Conservation (phyloP, 192 early-diverging fungal species). For the Gigaspora rosea region DNA sequence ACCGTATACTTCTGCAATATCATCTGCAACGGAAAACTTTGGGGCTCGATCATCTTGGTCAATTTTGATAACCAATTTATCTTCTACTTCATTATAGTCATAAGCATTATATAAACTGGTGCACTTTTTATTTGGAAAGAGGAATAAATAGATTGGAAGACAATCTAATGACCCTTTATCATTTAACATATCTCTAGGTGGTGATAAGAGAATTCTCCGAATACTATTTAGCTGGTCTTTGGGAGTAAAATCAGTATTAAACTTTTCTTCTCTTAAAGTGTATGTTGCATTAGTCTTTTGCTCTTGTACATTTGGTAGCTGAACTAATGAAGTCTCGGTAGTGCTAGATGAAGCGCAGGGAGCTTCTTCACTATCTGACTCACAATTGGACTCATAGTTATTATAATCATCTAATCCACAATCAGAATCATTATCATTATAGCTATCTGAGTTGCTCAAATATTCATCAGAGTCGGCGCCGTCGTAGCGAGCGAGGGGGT, state of each 20-base stretch:
- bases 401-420: too few species aligned
- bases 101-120: conserved; percentile 14
- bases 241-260: background rate
- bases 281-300: background rate
- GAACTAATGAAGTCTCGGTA: conserved; percentile 1
- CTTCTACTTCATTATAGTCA: background rate
- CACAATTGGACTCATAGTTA: background rate
- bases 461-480: too few species aligned
- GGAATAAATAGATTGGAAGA: conserved; percentile 8
- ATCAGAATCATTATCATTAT: too few species aligned
- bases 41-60: conserved; percentile 9
- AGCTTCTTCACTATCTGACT: conserved; percentile 13
- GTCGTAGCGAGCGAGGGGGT: too few species aligned
- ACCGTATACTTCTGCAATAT: conserved; percentile 24
- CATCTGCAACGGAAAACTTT: conserved; percentile 20
- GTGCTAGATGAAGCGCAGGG: background rate
- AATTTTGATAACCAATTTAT: conserved; percentile 27
- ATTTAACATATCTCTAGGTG: conserved; percentile 21
- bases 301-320: background rate
- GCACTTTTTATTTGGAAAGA: conserved; percentile 20
- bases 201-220: background rate
- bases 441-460: too few species aligned
- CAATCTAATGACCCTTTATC: conserved; percentile 11
- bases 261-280: conserved; percentile 17
- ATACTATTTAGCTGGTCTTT: background rate